Base-by-base conservation (phyloP, 176 grass and related monocot species). In the Aegilops sharonensis region DNA sequence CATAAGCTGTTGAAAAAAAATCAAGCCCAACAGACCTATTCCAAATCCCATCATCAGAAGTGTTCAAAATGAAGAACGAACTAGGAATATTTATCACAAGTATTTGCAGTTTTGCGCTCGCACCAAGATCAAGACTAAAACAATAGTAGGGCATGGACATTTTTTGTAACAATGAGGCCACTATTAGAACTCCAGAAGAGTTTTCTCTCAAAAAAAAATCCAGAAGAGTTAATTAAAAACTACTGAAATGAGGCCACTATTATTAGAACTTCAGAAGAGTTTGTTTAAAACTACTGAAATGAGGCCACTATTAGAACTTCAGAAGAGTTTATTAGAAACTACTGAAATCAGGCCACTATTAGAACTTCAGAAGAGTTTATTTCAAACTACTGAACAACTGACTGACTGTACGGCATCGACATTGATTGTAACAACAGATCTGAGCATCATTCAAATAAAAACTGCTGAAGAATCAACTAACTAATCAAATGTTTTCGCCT, bases 81-180 rank as follows among this genome's bases (percentile, higher is more conserved):
- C 75, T 78, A 67, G n/a, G 45, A 78, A 60, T 67, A 85, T 39
- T 10, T 25, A 56, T 57, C 17, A 59, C 30, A 39, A 85, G 45
- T 15, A 68, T 54, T 78, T 77, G 74, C 74, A 77, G 15, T 77
- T 77, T 77, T 77, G 9, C 43, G 9, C 27, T 23, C 8, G 20
- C 31, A 78, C 45, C 31, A 68, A 78, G n/a, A 86, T 79, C 45
- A 86, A 54, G 45, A 68, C 21, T 54, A 54, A 78, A 32, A 66
- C 9, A 78, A 36, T 59, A 78, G 30, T 48, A 56, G 31, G 64
- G 9, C 45, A 85, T 68, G 71, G 9, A 68, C 62, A 30, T 68
- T 85, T 8, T 57, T 62, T 69, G 12, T 35, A 84, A 24, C 21
- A 77, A 76, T 35, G 59, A 57, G 54, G 54, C 54, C 6, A 52